A percentile compares a stretch with the other conserved stretches of the same genome.
phyloP scores from a whole-genome alignment of 2,329 filamentous ascomycete genomes.

The Penicillium sclerotigenum region DNA sequence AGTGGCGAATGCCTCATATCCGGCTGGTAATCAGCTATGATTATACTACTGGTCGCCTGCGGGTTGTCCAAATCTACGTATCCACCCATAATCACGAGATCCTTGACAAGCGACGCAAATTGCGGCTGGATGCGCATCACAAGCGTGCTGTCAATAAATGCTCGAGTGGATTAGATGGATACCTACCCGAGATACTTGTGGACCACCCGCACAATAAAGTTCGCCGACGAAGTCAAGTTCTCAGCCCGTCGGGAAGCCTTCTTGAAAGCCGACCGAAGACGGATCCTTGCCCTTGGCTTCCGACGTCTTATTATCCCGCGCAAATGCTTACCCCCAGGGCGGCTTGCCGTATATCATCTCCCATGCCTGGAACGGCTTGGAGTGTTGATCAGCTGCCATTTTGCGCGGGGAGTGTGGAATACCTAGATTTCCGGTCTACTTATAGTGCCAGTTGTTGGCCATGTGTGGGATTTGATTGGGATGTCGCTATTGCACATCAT shows the following conservation, averaged over 20 bases:
- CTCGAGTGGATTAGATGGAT: constrained; percentile 44
- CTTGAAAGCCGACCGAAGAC: constrained; percentile 44
- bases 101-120: constrained; percentile 48
- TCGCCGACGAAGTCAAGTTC: constrained; percentile 39
- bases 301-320: constrained; percentile 42
- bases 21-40: constrained; percentile 11
- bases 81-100: constrained; percentile 51
- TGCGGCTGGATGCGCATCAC: constrained; percentile 47
- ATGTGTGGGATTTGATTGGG: constrained; percentile 29
- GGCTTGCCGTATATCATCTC: constrained; percentile 45
- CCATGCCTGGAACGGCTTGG: constrained; percentile 47
- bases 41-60: too few species aligned
- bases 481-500: too few species aligned
- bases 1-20: not conserved
- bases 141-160: constrained; percentile 51
- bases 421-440: constrained; percentile 45
- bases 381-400: constrained; percentile 48
- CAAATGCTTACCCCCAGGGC: constrained; percentile 49
- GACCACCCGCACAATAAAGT: constrained; percentile 50
- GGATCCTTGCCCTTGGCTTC: constrained; percentile 46
- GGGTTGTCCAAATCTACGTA: constrained; percentile 50
- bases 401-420: constrained; percentile 50
- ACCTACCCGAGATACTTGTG: constrained; percentile 51
- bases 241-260: constrained; percentile 48
- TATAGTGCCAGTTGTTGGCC: constrained; percentile 48